Evolutionary conservation across 1,284 basidiomycete genomes (phyloP).

Genomic region (Apiotrichum porosum): DNA sequence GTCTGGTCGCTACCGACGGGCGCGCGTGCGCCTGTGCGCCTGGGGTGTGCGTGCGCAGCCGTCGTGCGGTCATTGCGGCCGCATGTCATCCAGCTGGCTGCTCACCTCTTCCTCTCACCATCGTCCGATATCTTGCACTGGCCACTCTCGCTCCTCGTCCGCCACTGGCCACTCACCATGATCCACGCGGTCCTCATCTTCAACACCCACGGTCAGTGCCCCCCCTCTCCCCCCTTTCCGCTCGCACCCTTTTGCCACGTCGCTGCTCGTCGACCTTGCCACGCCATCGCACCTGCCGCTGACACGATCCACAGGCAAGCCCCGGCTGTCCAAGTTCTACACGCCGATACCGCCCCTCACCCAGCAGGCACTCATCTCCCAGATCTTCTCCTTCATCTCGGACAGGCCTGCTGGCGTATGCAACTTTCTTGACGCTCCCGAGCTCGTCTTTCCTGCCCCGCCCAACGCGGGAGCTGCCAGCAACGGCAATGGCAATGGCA

Average conservation of each 20-base stretch:
- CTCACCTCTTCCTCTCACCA: no score
- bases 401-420: conserved; percentile 72
- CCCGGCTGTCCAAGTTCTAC: conserved; percentile 95
- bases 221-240: conserved; percentile 57
- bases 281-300: no score
- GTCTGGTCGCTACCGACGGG: no score
- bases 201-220: conserved; percentile 55
- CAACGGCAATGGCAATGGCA: no score
- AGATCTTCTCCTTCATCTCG: conserved; percentile 78
- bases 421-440: conserved; percentile 88
- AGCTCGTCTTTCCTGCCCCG: conserved; percentile 54
- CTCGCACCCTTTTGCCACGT: no score
- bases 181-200: conserved; percentile 81
- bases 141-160: no score
- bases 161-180: conserved; percentile 59
- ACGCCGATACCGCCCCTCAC: conserved; percentile 71
- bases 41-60: no score
- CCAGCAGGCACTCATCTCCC: conserved; percentile 62
- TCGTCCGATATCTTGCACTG: no score
- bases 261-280: no score
- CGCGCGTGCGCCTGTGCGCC: no score
- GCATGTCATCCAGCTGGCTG: no score
- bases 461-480: conserved; percentile 9
- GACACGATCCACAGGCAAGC: conserved; percentile 84
- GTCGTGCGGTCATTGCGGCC: no score